Evolutionary conservation across 1,284 basidiomycete genomes (phyloP).

Genomic region (Chiua sp.): DNA sequence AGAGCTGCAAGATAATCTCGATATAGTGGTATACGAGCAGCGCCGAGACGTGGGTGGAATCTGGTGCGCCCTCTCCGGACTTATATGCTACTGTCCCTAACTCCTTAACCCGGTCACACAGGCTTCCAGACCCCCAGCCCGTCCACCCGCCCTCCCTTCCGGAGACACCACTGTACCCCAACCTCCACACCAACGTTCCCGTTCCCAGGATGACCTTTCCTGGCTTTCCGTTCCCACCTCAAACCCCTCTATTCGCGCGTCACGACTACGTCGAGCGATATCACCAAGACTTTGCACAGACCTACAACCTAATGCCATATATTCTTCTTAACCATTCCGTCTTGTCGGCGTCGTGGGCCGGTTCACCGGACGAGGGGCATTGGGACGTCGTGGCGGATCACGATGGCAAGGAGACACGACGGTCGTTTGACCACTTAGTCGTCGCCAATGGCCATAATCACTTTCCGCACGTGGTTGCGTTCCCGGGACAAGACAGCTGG

Average conservation of each 20-base stretch:
- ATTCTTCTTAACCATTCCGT: slow-evolving; percentile 53
- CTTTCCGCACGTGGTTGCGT: slow-evolving; percentile 48
- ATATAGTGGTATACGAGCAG: slow-evolving; percentile 60
- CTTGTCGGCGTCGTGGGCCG: slow-evolving; percentile 51
- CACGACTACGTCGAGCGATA: slow-evolving; percentile 54
- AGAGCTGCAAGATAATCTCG: slow-evolving; percentile 43
- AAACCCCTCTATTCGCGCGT: slow-evolving; percentile 54
- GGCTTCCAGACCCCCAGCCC: slow-evolving; percentile 51
- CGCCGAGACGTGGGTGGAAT: slow-evolving; percentile 55
- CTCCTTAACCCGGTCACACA: slow-evolving; percentile 3
- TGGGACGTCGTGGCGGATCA: slow-evolving; percentile 46
- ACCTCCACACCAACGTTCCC: slow-evolving; percentile 60
- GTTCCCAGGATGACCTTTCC: slow-evolving; percentile 59
- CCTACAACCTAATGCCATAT: slow-evolving; percentile 44
- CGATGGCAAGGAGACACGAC: slow-evolving; percentile 16
- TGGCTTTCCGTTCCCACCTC: slow-evolving; percentile 53
- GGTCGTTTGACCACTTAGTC: slow-evolving; percentile 55
- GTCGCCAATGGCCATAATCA: slow-evolving; percentile 61
- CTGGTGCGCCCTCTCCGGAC: no score
- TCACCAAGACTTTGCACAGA: slow-evolving; percentile 47
- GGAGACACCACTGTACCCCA: slow-evolving; percentile 59
- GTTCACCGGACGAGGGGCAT: slow-evolving; percentile 42
- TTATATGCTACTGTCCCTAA: neutral
- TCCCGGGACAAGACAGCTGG: slow-evolving; percentile 56
- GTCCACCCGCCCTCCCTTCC: slow-evolving; percentile 52